Evolutionary conservation across 192 early-diverging fungal genomes (phyloP), one percentile per base, ranked within the genome.

Genomic region (Mortierella antarctica): DNA sequence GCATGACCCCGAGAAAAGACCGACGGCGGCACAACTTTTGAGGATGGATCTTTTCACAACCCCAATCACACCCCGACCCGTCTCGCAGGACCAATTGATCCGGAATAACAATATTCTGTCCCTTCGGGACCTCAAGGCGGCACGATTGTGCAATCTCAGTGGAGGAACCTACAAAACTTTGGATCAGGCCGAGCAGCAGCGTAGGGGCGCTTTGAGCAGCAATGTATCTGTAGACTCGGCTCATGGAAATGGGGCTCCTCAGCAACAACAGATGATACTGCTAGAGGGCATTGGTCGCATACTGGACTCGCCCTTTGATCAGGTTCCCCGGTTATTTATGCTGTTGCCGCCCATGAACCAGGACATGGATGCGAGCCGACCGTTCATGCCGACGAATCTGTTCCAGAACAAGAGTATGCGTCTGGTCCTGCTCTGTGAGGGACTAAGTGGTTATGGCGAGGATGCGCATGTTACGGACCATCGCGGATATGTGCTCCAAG

Each of bases 261-360:
- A 40, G 6, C 67, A 70, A 10, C 72, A 74, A 14, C 74, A 77
- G 20, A 62, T 62, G 65, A 31, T 67, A 50, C 51, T 79, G 64
- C 18, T 79, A 52, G 76, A 79, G 51, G 76, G 76, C 11, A 57
- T 79, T 18, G 68, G 76, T 18, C 62, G 64, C 12, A 44, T 79
- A 47, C 39, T 79, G 69, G 76, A 79, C 62, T 79, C 76, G 1
- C 62, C 62, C 3, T 71, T 79, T 61, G 76, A 79, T 44, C 76
- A 79, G 15, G 64, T 77, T 1, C 82, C 82, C 0, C 55, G 82
- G 20, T 47, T 83, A n/a, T 83, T 74, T 48, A 83, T 83, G 69
- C 20, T 83, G 18, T 46, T 83, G 20, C 82, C 82, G 12, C 76
- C 76, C 0, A 70, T 62, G 68, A 20, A 21, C 5, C 62, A 71